Conservation (phyloP, 2,329 filamentous ascomycete species). For the Didymella pinodella region DNA sequence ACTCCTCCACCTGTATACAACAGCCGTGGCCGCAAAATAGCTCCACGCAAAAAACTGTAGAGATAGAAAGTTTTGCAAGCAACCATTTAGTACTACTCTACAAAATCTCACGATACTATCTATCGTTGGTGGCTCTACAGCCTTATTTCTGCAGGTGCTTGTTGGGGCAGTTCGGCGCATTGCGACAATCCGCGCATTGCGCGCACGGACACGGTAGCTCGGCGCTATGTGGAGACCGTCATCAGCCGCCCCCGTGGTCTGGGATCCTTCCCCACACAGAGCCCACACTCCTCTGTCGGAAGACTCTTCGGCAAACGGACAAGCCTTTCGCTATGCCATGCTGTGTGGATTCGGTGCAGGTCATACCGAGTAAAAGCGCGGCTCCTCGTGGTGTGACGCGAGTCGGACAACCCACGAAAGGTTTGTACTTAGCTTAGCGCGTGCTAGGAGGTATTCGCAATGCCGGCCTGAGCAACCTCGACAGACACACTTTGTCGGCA, state of each 20-base stretch:
- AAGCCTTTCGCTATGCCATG: neutral
- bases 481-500: neutral
- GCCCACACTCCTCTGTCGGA: neutral
- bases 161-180: too few species aligned
- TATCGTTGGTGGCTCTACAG: too few species aligned
- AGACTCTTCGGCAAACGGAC: slow-evolving; percentile 5
- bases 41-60: too few species aligned
- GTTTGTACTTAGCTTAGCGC: neutral
- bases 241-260: neutral
- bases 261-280: slow-evolving; percentile 1
- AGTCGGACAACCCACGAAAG: neutral
- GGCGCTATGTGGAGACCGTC: neutral
- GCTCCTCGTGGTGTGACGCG: slow-evolving; percentile 2
- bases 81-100: too few species aligned
- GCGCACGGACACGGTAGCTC: too few species aligned
- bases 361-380: slow-evolving; percentile 2
- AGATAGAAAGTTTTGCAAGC: too few species aligned
- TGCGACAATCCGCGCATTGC: too few species aligned
- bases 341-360: slow-evolving; percentile 6
- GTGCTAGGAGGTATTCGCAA: neutral
- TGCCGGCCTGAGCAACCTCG: neutral
- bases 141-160: too few species aligned
- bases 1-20: too few species aligned
- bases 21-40: too few species aligned
- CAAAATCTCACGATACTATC: too few species aligned